Conservation (phyloP, 2,329 filamentous ascomycete species). For the Tothia fuscella region DNA sequence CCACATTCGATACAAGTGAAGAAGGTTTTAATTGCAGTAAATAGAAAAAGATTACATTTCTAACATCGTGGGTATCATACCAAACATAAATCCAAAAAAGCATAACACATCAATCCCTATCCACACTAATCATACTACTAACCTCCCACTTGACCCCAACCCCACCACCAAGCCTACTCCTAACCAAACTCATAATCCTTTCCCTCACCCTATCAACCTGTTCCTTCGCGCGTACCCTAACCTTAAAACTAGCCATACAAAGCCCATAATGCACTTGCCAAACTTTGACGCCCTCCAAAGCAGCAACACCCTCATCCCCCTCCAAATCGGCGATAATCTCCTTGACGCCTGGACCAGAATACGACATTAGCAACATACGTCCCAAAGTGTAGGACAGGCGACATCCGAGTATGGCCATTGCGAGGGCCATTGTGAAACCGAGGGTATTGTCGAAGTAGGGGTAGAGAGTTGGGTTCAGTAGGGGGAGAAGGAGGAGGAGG, state of each 20-base stretch:
- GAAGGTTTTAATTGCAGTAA: too few species aligned
- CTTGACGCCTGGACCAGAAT: conserved; percentile 48
- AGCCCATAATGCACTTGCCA: conserved; percentile 98
- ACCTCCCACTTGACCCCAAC: conserved; percentile 89
- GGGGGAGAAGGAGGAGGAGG: conserved; percentile 66
- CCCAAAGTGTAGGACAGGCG: conserved; percentile 77
- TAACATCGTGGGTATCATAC: too few species aligned
- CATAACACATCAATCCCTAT: conserved; percentile 5
- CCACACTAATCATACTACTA: conserved; percentile 1
- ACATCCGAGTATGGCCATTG: conserved; percentile 80
- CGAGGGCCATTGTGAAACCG: conserved; percentile 66
- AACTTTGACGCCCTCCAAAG: conserved; percentile 83
- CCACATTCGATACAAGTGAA: too few species aligned
- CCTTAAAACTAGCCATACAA: conserved; percentile 86
- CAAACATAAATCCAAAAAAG: too few species aligned
- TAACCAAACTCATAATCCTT: conserved; percentile 64
- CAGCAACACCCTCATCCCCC: conserved; percentile 60
- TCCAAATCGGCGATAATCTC: conserved; percentile 79
- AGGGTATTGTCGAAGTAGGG: conserved; percentile 73
- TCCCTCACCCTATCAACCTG: conserved; percentile 61
- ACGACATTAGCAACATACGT: conserved; percentile 93
- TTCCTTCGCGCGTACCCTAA: conserved; percentile 55
- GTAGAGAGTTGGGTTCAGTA: conserved; percentile 71
- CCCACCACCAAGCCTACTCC: conserved; percentile 75
- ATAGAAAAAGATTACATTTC: too few species aligned